These are phyloP conservation scores for Amanita phalloides DNA, from an alignment of 768 basidiomycete species.

Conservation along the genomic window DNA sequence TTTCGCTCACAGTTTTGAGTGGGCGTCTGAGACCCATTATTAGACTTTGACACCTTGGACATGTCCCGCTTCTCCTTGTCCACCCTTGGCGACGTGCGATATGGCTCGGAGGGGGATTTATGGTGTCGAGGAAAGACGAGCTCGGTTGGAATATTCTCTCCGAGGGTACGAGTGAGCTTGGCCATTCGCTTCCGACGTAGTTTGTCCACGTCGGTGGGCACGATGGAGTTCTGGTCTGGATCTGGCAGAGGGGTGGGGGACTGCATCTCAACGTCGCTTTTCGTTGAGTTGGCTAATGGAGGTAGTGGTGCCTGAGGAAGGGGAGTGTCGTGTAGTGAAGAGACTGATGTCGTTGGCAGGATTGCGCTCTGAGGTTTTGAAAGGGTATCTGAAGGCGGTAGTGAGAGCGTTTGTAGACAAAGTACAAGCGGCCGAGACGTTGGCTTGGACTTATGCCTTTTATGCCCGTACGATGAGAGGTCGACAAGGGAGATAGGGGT, in stretches of 20 bases:
- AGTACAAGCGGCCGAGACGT: background rate
- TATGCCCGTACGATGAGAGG: background rate
- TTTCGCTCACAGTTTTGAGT: background rate
- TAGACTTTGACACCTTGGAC: background rate
- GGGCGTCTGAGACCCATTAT: background rate
- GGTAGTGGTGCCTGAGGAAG: background rate
- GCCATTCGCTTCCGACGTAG: slow-evolving; percentile 28
- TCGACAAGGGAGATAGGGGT: background rate
- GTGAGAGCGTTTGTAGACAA: background rate
- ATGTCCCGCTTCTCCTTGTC: background rate
- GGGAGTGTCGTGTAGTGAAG: background rate
- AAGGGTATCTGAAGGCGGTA: background rate
- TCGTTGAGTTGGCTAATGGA: background rate
- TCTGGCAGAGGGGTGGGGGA: background rate
- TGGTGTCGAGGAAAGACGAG: slow-evolving; percentile 22
- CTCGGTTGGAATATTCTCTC: slow-evolving; percentile 39
- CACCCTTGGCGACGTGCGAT: background rate
- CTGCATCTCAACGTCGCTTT: background rate
- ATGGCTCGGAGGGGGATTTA: background rate
- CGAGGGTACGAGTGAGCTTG: slow-evolving; percentile 40
- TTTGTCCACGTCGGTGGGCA: background rate
- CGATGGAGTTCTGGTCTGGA: background rate
- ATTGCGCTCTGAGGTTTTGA: background rate
- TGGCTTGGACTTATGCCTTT: background rate
- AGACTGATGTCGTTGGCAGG: background rate